Base-by-base conservation (phyloP, 2,329 filamentous ascomycete genomes). In the Trichoderma polysporum region DNA sequence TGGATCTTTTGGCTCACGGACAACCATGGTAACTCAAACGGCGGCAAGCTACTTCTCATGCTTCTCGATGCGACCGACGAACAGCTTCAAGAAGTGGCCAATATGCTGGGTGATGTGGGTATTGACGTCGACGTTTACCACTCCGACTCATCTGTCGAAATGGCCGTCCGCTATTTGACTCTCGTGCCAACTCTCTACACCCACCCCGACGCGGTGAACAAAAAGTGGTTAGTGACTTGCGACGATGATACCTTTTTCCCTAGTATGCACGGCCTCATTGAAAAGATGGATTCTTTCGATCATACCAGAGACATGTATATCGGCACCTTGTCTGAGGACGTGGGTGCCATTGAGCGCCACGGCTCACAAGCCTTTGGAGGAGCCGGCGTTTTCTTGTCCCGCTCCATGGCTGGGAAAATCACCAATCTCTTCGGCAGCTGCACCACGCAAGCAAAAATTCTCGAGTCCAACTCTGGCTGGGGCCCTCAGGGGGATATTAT, bases 161-260 rank as follows among this genome's bases (percentile, higher is more conserved):
- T 87, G 85, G 85, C 85, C 3, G 83, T 86, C 50, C 83, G 85
- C 65, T 88, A 88, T 71, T 76, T 88, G 25, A 84, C 82, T 0
- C 79, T 88, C 2, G 81, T 86, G 2, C 84, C 85, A 2, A 82
- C 81, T 0, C 76, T 88, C 13, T 87, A 84, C 76, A 81, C 82
- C 60, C 84, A 87, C 70, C 79, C 78, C 2, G 82, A 83, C 2
- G 78, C 83, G 54, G 74, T 72, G 27, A 74, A 74, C 33, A 85
- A 83, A 75, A 86, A 85, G 70, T 90, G 87, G 87, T 80, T 86
- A 1, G 86, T 87, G 15, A 82, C 85, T 15, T 88, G 87, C 73
- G 87, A 90, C 70, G 87, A 90, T 70, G 87, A 90, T 69, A 90
- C 87, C 3, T 89, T 88, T 73, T 89, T 89, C 79, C 82, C 84